Evolutionary conservation across 2,329 filamentous ascomycete genomes (phyloP), one percentile per base, ranked within the genome.

Genomic region (Aspergillus piperis): DNA sequence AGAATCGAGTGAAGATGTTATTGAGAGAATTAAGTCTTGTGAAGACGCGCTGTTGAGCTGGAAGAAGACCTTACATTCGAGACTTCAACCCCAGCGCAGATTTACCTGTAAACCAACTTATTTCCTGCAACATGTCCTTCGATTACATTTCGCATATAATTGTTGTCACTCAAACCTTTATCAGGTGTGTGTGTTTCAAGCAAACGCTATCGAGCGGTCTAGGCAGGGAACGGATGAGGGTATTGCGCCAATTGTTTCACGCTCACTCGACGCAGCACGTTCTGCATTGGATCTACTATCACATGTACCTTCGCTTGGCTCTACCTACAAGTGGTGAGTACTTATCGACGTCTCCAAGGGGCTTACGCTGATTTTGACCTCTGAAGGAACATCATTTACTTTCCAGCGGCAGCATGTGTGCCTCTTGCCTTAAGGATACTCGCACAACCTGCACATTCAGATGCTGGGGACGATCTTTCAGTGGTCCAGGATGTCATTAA

Each of bases 101-200:
- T 66, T 62, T 19, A 17, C 25, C 0, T 17, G 23, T 32, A 13
- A 49, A 17, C 23, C 64, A 11, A 30, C 55, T 15, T 44, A 48
- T 30, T 62, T 54, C 19, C 42, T 60, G 15, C 59, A 53, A 13
- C 58, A 66, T 50, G n/a, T 68, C 3, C 32, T 66, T n/a, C 59
- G 64, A 13, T 47, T 68, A 19, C 60, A 66, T 17, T 50, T 66
- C 54, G 57, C 63, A 5, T 68, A 63, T 17, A 54, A 66, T 17
- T 63, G 53, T 36, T 68, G 63, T 56, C 60, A 63, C 36, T 52
- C 60, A 2, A 67, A 65, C 32, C 60, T 68, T 17, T 62, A 61
- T 23, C 64, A 63, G 50, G 25, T 61, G 8, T 62, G 52, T 30
- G 53, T 60, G 10, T 48, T 25, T 30, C 50, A 38, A 53, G 21